Evolutionary conservation across 2,329 filamentous ascomycete genomes (phyloP), one percentile per base, ranked within the genome.

Genomic region (Aspergillus fructus): DNA sequence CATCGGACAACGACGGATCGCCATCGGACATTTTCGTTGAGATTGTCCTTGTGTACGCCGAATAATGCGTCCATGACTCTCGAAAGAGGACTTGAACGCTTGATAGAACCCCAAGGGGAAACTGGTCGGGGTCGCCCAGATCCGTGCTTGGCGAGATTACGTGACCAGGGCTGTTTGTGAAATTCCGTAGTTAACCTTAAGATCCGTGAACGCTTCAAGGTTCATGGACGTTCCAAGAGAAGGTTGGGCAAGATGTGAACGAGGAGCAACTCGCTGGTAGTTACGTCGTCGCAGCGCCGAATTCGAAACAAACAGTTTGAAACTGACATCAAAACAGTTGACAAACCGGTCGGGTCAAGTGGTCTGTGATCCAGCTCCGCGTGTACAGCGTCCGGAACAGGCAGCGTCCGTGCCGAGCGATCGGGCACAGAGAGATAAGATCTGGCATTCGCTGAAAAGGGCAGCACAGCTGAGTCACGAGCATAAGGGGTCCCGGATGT

Each of bases 401-500:
- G 24, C 49, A 30, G 37, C 37, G 49, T 52, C 54, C 48, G 51
- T 53, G 51, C 51, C 43, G 51, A 53, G 43, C 47, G 51, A 53
- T 53, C 41, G n/a, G 49, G 27, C 27, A n/a, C 17, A 12, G 34
- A 13, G 15, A 37, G 43, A 47, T 41, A 40, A 53, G 42, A 47
- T 47, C 21, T 47, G 24, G 23, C 19, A 48, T 48, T 21, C 45
- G 24, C 23, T 19, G n/a, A 15, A 4, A n/a, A 40, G 9, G 23
- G 27, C 27, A 21, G 15, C 1, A 51, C 48, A 55, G 56, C 41
- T 58, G 51, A 58, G 33, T 51, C 47, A 55, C 2, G 6, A 1
- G 8, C 30, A 41, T 48, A 46, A 21, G n/a, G 9, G 6, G n/a
- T 12, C 19, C 30, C 17, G 40, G 23, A 48, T 2, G 21, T 37